Evolutionary conservation across 2,329 filamentous ascomycete genomes (phyloP), one percentile per base, ranked within the genome.

Genomic region (Nemania serpens): DNA sequence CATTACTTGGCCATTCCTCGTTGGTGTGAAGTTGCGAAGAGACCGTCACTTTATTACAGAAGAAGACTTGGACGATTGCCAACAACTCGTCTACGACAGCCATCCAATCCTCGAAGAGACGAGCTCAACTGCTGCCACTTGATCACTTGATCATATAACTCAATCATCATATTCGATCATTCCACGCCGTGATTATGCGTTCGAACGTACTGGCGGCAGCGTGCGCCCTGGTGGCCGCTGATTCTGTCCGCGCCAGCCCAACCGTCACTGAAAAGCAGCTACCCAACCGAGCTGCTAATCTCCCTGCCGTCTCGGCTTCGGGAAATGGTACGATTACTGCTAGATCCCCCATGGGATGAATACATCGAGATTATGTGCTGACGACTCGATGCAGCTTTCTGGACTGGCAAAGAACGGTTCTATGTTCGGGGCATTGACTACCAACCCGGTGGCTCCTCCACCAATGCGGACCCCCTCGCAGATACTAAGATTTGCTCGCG

Each of bases 381-480:
- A 73, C 59, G 34, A 46, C 50, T 12, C 39, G 25, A 17, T 25
- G 13, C 58, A 86, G 84, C 84, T 53, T 86, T 87, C 78, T 87
- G 79, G 76, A 68, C 78, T 43, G 81, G 77, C 64, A 75, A 77
- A 58, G 72, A 78, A 7, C 82, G 84, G 61, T 87, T 87, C 77
- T 86, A 85, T 68, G 70, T 87, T 60, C 83, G 84, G 29, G 84
- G 84, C 64, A 81, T 87, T 49, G 84, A 86, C 75, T 87, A 87
- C 75, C 84, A 87, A 73, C 84, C 84, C n/a, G 84, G 84, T 63
- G 84, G 84, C 65, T 82, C 83, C 29, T 81, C 83, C 2, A 75
- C 75, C 62, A 79, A 80, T 68, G 54, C 69, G n/a, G 93, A 97
- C 73, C 92, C 93, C 62, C 88, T 97, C 55, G 88, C 91, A 64